Conservation (phyloP, 495 filamentous ascomycete genomes). For the Trichoderma erinaceum region DNA sequence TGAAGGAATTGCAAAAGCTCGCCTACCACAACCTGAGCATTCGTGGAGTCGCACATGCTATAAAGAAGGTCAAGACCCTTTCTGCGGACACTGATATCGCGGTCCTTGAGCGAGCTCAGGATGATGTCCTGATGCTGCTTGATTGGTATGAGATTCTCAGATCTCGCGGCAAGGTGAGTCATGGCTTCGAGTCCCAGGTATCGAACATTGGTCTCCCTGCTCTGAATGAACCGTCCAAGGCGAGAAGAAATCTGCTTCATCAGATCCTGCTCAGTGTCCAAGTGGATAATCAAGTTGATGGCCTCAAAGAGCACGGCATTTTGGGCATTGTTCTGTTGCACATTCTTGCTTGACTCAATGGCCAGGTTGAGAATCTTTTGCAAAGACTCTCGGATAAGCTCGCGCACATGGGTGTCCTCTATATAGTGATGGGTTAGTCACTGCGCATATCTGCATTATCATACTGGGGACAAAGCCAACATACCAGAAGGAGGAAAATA, state of each 20-base stretch:
- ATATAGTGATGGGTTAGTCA: slow-evolving; percentile 19
- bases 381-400: slow-evolving; percentile 86
- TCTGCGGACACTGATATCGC: slow-evolving; percentile 93
- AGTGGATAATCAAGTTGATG: slow-evolving; percentile 96
- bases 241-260: slow-evolving; percentile 97
- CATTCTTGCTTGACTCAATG: slow-evolving; percentile 93
- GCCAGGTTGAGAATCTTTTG: slow-evolving; percentile 85
- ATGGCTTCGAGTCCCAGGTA: slow-evolving; percentile 96
- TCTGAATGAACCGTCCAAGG: slow-evolving; percentile 93
- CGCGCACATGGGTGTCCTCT: slow-evolving; percentile 90
- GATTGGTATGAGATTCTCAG: slow-evolving; percentile 94
- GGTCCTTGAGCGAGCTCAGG: slow-evolving; percentile 83
- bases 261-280: slow-evolving; percentile 91
- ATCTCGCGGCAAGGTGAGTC: slow-evolving; percentile 93
- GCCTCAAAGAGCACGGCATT: slow-evolving; percentile 98
- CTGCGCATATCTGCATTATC: not conserved
- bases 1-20: slow-evolving; percentile 94
- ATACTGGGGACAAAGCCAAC: slow-evolving; percentile 19
- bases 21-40: slow-evolving; percentile 84
- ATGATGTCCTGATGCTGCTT: slow-evolving; percentile 98
- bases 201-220: slow-evolving; percentile 93
- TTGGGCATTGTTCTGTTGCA: slow-evolving; percentile 98
- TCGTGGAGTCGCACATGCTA: slow-evolving; percentile 97
- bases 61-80: slow-evolving; percentile 96
- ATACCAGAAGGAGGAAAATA: slow-evolving; percentile 94